Base-by-base conservation (phyloP, 2,329 filamentous ascomycete genomes). In the Biscogniauxia marginata region DNA sequence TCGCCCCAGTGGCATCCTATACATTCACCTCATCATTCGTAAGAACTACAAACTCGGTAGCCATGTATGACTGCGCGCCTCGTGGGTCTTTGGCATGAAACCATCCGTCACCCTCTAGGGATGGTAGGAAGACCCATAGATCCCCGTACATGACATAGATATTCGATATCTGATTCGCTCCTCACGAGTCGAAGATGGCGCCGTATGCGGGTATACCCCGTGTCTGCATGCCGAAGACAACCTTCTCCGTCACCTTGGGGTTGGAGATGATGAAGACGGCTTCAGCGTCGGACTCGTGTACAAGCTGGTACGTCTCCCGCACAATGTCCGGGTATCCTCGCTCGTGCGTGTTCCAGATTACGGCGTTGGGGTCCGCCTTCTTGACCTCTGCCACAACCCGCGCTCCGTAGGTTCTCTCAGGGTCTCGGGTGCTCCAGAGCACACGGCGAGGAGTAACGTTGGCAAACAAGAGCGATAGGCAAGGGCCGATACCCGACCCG, bases 201-300 rank as follows among this genome's bases (percentile, higher is more conserved):
- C 89, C 89, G 72, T 84, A 92, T 2, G 87, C 87, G 2, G 84
- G 79, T 8, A 91, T 72, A 0, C 87, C 87, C 52, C 85, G 78
- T 22, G 77, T 79, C 71, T 91, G 87, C 58, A 93, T 74, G 7
- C 82, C 86, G 67, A 86, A 88, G 0, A 91, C 87, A 1, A 91
- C 80, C 74, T 84, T 84, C 67, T 80, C 80, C n/a, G 88, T 91
- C 44, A 90, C 79, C 55, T 74, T 79, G 53, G 86, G 84, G 70
- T 91, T 92, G 55, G 85, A 86, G 66, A 93, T 87, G 59, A 91
- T 81, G 68, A 90, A 86, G 30, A 91, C 87, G 1, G 88, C 89
- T 75, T 91, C 88, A 2, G 87, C 74, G 11, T 77, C 71, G 60
- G 81, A 84, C 34, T 81, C 78, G 50, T 85, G 74, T 3, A 77